Percentiles rank a stretch among this genome's conserved stretches.
Conservation (phyloP, 495 filamentous ascomycete species). For the Podospora anserina region DNA sequence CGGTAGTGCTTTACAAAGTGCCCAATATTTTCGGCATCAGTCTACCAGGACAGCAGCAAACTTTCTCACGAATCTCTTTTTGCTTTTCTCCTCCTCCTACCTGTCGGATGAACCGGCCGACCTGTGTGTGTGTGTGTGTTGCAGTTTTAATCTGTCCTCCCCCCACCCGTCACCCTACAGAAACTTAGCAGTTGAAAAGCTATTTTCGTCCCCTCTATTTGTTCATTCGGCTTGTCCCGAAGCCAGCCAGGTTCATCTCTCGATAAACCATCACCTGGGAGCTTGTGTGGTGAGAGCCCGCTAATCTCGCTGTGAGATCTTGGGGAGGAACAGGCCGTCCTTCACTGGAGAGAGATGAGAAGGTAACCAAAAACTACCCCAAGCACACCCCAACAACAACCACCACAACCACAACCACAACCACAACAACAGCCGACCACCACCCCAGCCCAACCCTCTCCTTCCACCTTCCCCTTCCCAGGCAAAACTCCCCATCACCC, state of each 20-base stretch:
- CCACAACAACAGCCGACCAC: background rate
- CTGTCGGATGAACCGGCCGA: background rate
- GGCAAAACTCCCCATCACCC: background rate
- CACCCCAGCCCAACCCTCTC: background rate
- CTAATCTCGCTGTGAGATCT: background rate
- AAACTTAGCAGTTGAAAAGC: background rate
- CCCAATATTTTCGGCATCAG: background rate
- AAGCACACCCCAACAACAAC: background rate
- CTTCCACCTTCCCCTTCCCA: background rate
- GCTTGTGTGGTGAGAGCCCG: background rate
- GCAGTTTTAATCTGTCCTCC: background rate
- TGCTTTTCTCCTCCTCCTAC: background rate
- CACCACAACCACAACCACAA: background rate
- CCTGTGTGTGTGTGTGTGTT: background rate
- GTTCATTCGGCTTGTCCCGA: constrained; percentile 3
- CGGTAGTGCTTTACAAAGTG: background rate
- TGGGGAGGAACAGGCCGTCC: no score
- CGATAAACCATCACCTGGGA: background rate
- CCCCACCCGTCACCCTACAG: background rate
- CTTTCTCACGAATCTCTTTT: background rate
- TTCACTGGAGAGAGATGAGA: no score
- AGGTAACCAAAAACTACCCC: no score
- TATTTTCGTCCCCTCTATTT: background rate
- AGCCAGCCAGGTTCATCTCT: background rate
- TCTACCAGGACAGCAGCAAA: background rate